phyloP scores from a whole-genome alignment of 306 rosid species.

The Trifolium subterraneum region DNA sequence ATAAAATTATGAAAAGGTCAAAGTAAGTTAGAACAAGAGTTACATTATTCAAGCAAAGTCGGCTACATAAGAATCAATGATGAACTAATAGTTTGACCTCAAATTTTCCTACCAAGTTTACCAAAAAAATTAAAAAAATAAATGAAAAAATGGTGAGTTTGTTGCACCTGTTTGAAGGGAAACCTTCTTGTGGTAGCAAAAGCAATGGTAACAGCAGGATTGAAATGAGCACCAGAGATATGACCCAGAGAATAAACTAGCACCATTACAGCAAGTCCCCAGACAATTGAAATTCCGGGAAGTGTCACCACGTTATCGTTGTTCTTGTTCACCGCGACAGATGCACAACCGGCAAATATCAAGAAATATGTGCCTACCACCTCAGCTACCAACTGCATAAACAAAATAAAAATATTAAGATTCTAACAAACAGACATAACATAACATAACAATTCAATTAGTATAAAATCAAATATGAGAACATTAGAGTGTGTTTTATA shows the following conservation, averaged over 20 bases:
- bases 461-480: too few relatives aligned
- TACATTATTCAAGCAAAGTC: slow-evolving; percentile 9
- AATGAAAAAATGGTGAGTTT: slow-evolving; percentile 10
- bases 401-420: too few relatives aligned
- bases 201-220: slow-evolving; percentile 90
- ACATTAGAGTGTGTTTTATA: too few relatives aligned
- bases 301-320: slow-evolving; percentile 52
- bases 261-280: slow-evolving; percentile 83
- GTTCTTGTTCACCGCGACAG: slow-evolving; percentile 72
- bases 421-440: too few relatives aligned
- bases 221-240: slow-evolving; percentile 92
- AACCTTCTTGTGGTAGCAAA: slow-evolving; percentile 70
- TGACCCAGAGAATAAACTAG: slow-evolving; percentile 81
- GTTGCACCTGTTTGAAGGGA: slow-evolving; percentile 74
- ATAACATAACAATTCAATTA: too few relatives aligned
- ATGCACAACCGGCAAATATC: slow-evolving; percentile 79
- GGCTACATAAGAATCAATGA: neutral
- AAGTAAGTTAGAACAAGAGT: neutral
- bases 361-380: slow-evolving; percentile 78
- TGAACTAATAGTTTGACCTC: slow-evolving; percentile 21
- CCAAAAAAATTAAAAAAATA: neutral
- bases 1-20: slow-evolving; percentile 5
- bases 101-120: slow-evolving; percentile 25
- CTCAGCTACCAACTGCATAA: slow-evolving; percentile 72
- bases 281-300: slow-evolving; percentile 71